A percentile compares a stretch with the other conserved stretches of the same genome.
Conservation (phyloP, 345 rosid genomes). For the Populus euphratica region DNA sequence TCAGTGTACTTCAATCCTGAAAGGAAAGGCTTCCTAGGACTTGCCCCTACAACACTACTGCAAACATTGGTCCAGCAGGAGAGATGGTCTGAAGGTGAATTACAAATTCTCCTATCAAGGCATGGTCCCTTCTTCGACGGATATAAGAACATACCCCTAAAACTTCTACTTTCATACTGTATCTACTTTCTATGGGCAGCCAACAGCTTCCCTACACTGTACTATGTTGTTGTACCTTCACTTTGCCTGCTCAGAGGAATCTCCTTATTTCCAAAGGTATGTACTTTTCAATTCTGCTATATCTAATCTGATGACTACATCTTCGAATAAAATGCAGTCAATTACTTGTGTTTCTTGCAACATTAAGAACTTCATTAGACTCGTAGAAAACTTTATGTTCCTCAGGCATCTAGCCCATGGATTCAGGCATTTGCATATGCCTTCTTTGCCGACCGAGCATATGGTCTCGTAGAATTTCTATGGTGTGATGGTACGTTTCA, state of each 20-base stretch:
- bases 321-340: no score
- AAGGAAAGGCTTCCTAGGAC: constrained; percentile 58
- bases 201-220: constrained; percentile 42
- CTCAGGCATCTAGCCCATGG: constrained; percentile 60
- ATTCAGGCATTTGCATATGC: constrained; percentile 57
- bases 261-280: constrained; percentile 68
- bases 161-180: constrained; percentile 44
- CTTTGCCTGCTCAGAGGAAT: constrained; percentile 56
- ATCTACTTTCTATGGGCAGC: constrained; percentile 56
- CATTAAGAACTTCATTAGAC: no score
- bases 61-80: constrained; percentile 64
- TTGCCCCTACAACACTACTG: constrained; percentile 48
- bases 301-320: no score
- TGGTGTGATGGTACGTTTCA: constrained; percentile 54
- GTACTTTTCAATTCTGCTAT: neutral
- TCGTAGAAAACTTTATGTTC: neutral
- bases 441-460: constrained; percentile 21
- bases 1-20: constrained; percentile 58
- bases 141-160: constrained; percentile 45
- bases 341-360: no score
- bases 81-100: constrained; percentile 78
- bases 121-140: constrained; percentile 55
- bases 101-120: constrained; percentile 57
- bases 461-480: constrained; percentile 53
- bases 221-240: constrained; percentile 52